Percentiles rank a stretch among this genome's conserved stretches.
These are phyloP conservation scores for Melampsora occidentalis DNA, from an alignment of 1,284 basidiomycete genomes.

Conservation along the genomic window DNA sequence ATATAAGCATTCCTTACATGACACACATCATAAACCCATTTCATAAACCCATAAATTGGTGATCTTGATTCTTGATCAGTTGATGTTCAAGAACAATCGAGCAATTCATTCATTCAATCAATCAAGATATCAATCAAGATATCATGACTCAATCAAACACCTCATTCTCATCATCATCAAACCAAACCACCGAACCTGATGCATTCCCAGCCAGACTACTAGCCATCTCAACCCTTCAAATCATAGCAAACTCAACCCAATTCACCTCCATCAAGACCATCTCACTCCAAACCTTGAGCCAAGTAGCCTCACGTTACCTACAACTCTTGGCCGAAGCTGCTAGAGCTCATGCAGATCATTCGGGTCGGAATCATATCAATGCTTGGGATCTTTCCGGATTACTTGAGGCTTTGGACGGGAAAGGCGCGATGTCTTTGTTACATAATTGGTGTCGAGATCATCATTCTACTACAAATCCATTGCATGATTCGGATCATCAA, in stretches of 20 bases:
- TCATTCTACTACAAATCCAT: background rate
- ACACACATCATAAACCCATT: too few relatives aligned
- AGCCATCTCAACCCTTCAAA: slow-evolving; percentile 19
- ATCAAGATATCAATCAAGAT: too few relatives aligned
- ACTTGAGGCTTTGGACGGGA: slow-evolving; percentile 6
- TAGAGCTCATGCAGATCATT: slow-evolving; percentile 12
- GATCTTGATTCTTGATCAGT: too few relatives aligned
- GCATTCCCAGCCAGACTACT: slow-evolving; percentile 7
- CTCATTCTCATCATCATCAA: background rate
- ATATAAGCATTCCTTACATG: too few relatives aligned
- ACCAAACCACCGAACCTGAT: slow-evolving; percentile 6
- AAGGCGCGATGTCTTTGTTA: background rate
- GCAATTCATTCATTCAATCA: too few relatives aligned
- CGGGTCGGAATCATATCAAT: slow-evolving; percentile 15
- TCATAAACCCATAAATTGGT: too few relatives aligned
- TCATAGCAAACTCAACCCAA: slow-evolving; percentile 18
- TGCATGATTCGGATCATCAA: background rate
- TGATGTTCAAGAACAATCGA: too few relatives aligned
- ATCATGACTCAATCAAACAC: background rate
- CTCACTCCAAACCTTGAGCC: slow-evolving; percentile 16
- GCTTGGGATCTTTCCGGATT: slow-evolving; percentile 9
- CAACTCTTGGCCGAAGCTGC: slow-evolving; percentile 18
- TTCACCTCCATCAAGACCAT: slow-evolving; percentile 27
- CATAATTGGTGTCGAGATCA: slow-evolving; percentile 21
- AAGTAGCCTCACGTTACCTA: slow-evolving; percentile 11